A percentile compares a stretch with the other conserved stretches of the same genome.
Evolutionary conservation across 225 moss, liverwort and hornwort genomes (phyloP).

Genomic region (Asterella californica): DNA sequence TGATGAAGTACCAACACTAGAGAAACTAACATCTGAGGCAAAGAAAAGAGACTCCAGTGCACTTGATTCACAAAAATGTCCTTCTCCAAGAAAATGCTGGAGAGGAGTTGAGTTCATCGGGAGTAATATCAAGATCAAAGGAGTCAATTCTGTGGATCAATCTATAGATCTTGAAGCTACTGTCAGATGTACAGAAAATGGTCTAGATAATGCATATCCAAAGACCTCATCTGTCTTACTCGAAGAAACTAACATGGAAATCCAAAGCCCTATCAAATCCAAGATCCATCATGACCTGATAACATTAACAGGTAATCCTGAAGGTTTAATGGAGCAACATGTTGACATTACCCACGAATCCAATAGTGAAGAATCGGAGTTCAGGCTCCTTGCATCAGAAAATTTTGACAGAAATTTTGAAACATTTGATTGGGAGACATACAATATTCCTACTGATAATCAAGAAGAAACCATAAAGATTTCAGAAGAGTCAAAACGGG

Average conservation of each 20-base stretch:
- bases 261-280: neutral
- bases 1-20: neutral
- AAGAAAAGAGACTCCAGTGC: constrained; percentile 17
- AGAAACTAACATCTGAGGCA: neutral
- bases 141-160: neutral
- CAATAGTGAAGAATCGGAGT: neutral
- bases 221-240: neutral
- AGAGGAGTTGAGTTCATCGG: constrained; percentile 1
- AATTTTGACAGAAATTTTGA: neutral
- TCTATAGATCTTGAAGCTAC: constrained; percentile 17
- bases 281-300: neutral
- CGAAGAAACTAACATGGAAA: neutral
- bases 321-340: neutral
- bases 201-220: neutral
- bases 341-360: neutral
- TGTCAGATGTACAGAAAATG: neutral
- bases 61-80: constrained; percentile 1
- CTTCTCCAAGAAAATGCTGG: constrained; percentile 6
- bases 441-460: neutral
- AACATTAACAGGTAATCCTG: neutral
- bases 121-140: neutral
- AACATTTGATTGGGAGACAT: constrained; percentile 13
- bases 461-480: neutral
- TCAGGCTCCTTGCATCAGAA: neutral
- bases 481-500: neutral